Conservation (phyloP, 2,329 filamentous ascomycete genomes). For the Elsinoe fawcettii region DNA sequence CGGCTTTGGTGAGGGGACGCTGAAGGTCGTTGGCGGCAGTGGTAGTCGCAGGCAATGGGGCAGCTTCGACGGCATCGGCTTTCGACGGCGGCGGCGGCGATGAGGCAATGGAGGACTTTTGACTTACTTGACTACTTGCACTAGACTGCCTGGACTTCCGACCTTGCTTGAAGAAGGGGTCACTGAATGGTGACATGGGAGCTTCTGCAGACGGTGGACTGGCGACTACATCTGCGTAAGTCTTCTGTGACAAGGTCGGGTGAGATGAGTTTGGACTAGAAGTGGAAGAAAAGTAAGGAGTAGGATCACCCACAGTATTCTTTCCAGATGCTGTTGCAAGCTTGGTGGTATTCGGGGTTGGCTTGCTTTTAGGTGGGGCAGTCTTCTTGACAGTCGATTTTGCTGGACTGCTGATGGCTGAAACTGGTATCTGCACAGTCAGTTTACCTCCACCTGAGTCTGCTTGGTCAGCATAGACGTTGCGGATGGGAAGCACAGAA, state of each 20-base stretch:
- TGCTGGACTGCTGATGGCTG: too few species aligned
- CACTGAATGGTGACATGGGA: neutral
- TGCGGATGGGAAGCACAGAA: neutral
- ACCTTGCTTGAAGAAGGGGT: neutral
- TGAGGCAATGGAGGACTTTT: too few species aligned
- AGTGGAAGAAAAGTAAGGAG: neutral
- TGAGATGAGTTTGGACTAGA: neutral
- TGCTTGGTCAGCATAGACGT: neutral
- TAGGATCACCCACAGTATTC: neutral
- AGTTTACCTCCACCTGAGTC: too few species aligned
- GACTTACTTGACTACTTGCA: neutral
- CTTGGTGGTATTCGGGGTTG: too few species aligned
- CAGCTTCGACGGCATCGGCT: too few species aligned
- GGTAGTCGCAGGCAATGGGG: neutral
- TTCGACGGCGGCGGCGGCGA: too few species aligned
- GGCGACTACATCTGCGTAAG: neutral
- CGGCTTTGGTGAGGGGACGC: constrained; percentile 22
- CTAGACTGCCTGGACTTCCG: neutral
- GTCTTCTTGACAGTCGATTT: too few species aligned
- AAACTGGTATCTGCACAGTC: too few species aligned
- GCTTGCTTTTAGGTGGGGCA: too few species aligned
- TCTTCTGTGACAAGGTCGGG: neutral
- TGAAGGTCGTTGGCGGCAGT: too few species aligned
- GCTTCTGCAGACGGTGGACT: neutral
- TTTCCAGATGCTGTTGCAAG: neutral